phyloP scores from a whole-genome alignment of 495 filamentous ascomycete genomes.

The Podospora australis region DNA sequence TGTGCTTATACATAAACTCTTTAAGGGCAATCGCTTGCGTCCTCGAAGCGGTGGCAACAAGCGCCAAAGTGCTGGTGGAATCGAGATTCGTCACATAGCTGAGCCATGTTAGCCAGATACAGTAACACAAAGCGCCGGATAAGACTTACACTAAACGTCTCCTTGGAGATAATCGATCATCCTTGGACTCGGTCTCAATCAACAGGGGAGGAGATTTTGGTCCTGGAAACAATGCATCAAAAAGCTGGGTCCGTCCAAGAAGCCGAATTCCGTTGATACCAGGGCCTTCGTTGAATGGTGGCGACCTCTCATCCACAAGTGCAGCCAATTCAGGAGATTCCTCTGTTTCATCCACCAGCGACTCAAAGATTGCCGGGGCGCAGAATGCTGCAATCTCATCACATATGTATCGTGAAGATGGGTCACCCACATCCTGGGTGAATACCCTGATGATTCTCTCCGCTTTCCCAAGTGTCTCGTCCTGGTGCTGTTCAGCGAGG shows the following conservation, averaged over 20 bases:
- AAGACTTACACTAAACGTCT: constrained; percentile 5
- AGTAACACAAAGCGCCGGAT: neutral
- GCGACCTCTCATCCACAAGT: constrained; percentile 9
- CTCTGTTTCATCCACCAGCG: neutral
- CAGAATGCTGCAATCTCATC: constrained; percentile 17
- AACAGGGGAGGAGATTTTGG: neutral
- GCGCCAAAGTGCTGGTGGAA: constrained; percentile 5
- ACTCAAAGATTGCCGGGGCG: neutral
- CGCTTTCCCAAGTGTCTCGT: neutral
- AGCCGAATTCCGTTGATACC: neutral
- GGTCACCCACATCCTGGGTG: neutral
- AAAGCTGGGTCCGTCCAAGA: constrained; percentile 3
- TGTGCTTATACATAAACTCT: constrained; percentile 17
- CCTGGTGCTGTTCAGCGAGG: constrained; percentile 3
- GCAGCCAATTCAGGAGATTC: neutral
- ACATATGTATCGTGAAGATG: constrained; percentile 7
- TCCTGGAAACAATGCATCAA: neutral
- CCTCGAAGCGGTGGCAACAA: constrained; percentile 10
- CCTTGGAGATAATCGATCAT: neutral
- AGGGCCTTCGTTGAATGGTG: neutral
- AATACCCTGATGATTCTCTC: constrained; percentile 9
- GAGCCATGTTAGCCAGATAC: neutral
- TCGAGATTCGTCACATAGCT: constrained; percentile 18
- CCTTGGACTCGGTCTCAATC: constrained; percentile 1
- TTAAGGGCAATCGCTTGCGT: constrained; percentile 3